phyloP scores from a whole-genome alignment of 129 eudicot genomes.

The Erigeron canadensis region DNA sequence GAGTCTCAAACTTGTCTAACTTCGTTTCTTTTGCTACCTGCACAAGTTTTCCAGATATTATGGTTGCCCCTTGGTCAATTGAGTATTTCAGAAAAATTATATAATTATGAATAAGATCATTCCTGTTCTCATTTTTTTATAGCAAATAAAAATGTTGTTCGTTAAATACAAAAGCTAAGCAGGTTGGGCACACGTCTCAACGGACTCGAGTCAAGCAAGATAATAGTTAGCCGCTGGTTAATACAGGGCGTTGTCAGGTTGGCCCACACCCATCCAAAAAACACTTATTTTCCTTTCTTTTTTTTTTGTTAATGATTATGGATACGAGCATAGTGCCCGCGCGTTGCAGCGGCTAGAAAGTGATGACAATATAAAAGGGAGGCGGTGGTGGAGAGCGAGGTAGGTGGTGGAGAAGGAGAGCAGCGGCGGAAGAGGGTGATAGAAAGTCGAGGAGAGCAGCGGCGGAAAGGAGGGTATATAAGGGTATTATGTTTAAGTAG shows the following conservation, averaged over 20 bases:
- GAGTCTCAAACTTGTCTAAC: conserved; percentile 81
- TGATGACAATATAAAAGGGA: too few relatives aligned
- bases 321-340: too few relatives aligned
- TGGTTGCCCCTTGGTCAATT: neutral
- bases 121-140: neutral
- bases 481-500: too few relatives aligned
- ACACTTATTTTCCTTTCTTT: neutral
- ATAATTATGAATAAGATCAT: conserved; percentile 2
- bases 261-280: neutral
- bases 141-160: neutral
- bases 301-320: too few relatives aligned
- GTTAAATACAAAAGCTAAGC: neutral
- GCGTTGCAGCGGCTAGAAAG: too few relatives aligned
- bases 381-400: too few relatives aligned
- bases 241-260: neutral
- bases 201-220: neutral
- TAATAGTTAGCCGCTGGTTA: neutral
- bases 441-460: too few relatives aligned
- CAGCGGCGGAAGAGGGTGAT: too few relatives aligned
- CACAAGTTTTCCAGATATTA: neutral
- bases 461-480: too few relatives aligned
- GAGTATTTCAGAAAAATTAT: neutral
- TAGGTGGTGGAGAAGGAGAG: too few relatives aligned
- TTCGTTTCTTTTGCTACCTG: conserved; percentile 80
- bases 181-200: neutral